Evolutionary conservation across 2,329 filamentous ascomycete genomes (phyloP).

Genomic region (Penicillium polonicum): DNA sequence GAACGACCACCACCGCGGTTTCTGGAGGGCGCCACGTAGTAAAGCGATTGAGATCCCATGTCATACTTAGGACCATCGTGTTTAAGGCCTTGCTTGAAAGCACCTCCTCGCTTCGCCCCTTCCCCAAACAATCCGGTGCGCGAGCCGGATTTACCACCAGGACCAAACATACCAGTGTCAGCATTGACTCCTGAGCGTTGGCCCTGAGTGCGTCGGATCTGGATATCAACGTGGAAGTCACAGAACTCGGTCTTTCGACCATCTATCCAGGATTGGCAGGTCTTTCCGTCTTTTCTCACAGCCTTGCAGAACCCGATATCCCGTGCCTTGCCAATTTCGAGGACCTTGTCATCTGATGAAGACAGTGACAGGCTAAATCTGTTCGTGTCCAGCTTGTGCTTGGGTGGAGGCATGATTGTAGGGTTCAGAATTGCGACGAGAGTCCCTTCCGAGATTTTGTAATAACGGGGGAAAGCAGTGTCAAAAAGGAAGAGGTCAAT

Average conservation of each 20-base stretch:
- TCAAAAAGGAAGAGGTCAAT: constrained; percentile 91
- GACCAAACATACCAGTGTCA: constrained; percentile 55
- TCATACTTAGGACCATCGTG: constrained; percentile 42
- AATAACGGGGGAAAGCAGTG: constrained; percentile 85
- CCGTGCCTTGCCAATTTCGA: constrained; percentile 81
- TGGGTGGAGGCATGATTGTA: constrained; percentile 80
- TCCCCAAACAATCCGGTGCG: constrained; percentile 46
- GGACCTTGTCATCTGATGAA: constrained; percentile 80
- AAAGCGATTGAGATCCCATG: constrained; percentile 43
- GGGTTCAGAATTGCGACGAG: constrained; percentile 91
- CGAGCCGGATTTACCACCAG: constrained; percentile 36
- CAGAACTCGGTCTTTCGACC: constrained; percentile 84
- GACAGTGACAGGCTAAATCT: constrained; percentile 82
- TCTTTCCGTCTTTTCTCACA: constrained; percentile 77
- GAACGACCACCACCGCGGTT: constrained; percentile 16
- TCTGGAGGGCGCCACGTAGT: constrained; percentile 44
- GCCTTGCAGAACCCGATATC: constrained; percentile 88
- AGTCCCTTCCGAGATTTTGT: constrained; percentile 90
- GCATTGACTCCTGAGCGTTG: constrained; percentile 77
- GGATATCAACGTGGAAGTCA: constrained; percentile 85
- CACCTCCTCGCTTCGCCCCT: constrained; percentile 1
- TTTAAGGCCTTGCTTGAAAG: constrained; percentile 30
- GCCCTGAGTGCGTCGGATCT: constrained; percentile 68
- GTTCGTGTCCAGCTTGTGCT: constrained; percentile 71
- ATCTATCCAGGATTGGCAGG: constrained; percentile 84